Evolutionary conservation across 1,284 basidiomycete species (phyloP).

Genomic region (Athelia sp.): DNA sequence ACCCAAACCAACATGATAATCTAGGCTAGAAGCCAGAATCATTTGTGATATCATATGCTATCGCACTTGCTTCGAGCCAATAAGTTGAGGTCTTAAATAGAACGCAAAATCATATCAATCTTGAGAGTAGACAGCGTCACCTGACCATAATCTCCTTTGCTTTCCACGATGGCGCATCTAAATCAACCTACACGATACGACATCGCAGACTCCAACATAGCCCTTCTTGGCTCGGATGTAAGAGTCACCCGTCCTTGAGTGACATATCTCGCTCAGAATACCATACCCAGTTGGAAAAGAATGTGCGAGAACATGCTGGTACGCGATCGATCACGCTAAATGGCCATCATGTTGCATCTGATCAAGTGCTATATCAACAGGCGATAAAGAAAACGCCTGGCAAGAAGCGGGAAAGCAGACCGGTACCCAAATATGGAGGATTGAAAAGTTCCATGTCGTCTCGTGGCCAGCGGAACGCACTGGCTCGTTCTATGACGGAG

Average conservation of each 20-base stretch:
- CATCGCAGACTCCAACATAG: conserved; percentile 60
- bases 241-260: conserved; percentile 17
- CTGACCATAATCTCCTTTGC: neutral
- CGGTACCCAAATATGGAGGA: conserved; percentile 53
- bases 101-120: too few species aligned
- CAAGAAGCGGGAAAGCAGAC: conserved; percentile 33
- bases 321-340: neutral
- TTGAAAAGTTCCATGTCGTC: conserved; percentile 52
- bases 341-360: neutral
- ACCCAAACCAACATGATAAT: too few species aligned
- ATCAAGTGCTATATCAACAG: conserved; percentile 11
- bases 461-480: conserved; percentile 46
- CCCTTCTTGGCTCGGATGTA: conserved; percentile 57
- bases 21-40: too few species aligned
- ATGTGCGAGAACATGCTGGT: conserved; percentile 42
- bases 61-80: too few species aligned
- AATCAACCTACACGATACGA: conserved; percentile 44
- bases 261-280: conserved; percentile 2
- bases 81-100: too few species aligned
- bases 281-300: conserved; percentile 45
- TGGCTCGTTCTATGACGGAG: conserved; percentile 58
- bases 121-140: conserved; percentile 22
- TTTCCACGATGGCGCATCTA: conserved; percentile 35
- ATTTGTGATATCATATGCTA: too few species aligned
- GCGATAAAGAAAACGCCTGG: conserved; percentile 51